Base-by-base conservation (phyloP, 2,329 filamentous ascomycete genomes). In the Endoconidiophora polonica region DNA sequence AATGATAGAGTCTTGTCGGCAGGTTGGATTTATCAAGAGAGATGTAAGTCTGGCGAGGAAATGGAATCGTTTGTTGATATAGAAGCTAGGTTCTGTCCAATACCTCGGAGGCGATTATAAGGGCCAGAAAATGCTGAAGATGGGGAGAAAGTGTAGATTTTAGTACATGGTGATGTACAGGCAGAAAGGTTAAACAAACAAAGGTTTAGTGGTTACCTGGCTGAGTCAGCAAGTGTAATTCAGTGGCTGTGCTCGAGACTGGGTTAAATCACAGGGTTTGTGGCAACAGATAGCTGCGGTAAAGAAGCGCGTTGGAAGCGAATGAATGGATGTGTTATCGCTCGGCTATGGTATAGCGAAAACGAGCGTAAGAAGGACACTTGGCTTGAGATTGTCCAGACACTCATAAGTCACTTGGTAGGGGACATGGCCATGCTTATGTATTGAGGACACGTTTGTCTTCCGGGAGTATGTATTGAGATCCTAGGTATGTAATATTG, bases 391-490 rank as follows among this genome's bases (percentile, higher is more conserved):
- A 50, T 44, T 33, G 37, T 42, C 41, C 47, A 46, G 44, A 38
- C 23, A 36, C 40, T 23, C 26, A 48, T 20, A 37, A 47, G 29
- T 23, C 6, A 24, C 20, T 37, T 12, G 42, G 39, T 43, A n/a
- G 23, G 44, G 48, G 48, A 50, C 45, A 22, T 48, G 37, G 37
- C 18, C 52, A 49, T 51, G 41, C 49, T 54, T 54, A 54, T 49
- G 49, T 54, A 54, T 49, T 54, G 52, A 54, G 52, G 52, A 54
- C 52, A 54, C 52, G 52, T 54, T 52, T 47, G 43, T 43, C 37
- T n/a, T 41, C 40, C 50, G 39, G 44, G 47, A 22, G 47, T 48
- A 45, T 33, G 41, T 33, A 26, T 41, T 41, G 12, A 5, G 44
- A 20, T 9, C n/a, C n/a, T 18, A 24, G 44, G 44, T 22, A 38